Evolutionary conservation across 345 rosid species (phyloP).

Genomic region (Arabidopsis arenosa): DNA sequence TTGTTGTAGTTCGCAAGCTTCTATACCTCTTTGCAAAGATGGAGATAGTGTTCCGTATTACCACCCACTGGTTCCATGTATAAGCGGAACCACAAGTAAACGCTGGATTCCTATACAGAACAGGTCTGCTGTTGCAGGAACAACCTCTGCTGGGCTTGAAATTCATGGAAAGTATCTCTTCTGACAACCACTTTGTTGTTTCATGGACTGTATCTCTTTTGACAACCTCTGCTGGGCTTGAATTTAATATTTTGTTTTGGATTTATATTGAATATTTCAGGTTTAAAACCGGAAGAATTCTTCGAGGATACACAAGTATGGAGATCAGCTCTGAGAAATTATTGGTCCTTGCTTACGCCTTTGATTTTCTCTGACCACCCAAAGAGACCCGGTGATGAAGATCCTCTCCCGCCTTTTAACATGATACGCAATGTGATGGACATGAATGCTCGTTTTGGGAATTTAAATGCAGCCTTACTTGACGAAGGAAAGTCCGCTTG

Average conservation of each 20-base stretch:
- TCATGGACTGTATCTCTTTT: slow-evolving; percentile 72
- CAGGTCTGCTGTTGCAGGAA: slow-evolving; percentile 63
- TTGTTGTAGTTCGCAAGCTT: slow-evolving; percentile 54
- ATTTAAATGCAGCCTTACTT: slow-evolving; percentile 73
- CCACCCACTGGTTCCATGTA: slow-evolving; percentile 80
- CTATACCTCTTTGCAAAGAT: slow-evolving; percentile 73
- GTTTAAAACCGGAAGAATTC: slow-evolving; percentile 77
- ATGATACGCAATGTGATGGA: slow-evolving; percentile 99
- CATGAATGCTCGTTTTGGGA: slow-evolving; percentile 95
- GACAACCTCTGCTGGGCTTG: background rate
- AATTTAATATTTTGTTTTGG: background rate
- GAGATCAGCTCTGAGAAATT: slow-evolving; percentile 77
- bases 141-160: slow-evolving; percentile 67
- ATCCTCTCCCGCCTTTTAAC: slow-evolving; percentile 92
- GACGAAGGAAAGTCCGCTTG: slow-evolving; percentile 80
- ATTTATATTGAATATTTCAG: slow-evolving; percentile 46
- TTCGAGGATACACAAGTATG: slow-evolving; percentile 71
- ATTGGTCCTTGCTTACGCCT: slow-evolving; percentile 97
- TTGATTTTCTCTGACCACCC: slow-evolving; percentile 99
- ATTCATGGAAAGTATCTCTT: slow-evolving; percentile 80
- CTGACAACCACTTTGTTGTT: background rate
- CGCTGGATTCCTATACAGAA: slow-evolving; percentile 92
- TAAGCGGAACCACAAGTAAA: slow-evolving; percentile 75
- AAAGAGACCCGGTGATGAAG: slow-evolving; percentile 99
- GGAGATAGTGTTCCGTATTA: slow-evolving; percentile 70